phyloP scores from a whole-genome alignment of 352 stramenopile species.

The Phytophthora pisi region DNA sequence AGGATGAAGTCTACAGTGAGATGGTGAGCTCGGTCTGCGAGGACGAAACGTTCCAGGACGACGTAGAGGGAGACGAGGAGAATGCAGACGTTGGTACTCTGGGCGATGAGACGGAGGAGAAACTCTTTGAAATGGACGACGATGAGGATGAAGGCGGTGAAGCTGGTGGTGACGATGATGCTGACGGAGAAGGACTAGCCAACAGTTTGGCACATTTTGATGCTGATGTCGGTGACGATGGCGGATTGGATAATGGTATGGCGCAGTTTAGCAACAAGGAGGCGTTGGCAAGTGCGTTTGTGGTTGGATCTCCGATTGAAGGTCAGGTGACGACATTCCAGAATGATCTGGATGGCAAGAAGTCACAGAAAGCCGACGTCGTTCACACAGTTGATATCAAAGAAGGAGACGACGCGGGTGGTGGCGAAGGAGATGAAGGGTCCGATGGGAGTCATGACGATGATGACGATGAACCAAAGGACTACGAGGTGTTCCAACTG shows the following conservation, averaged over 20 bases:
- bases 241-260: conserved; percentile 23
- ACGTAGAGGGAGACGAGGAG: conserved; percentile 39
- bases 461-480: conserved; percentile 45
- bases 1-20: conserved; percentile 87
- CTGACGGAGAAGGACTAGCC: conserved; percentile 5
- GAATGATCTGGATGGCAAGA: conserved; percentile 33
- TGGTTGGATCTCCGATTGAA: conserved; percentile 26
- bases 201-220: conserved; percentile 19
- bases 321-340: conserved; percentile 36
- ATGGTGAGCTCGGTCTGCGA: conserved; percentile 69
- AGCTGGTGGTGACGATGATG: conserved; percentile 12
- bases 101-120: conserved; percentile 39
- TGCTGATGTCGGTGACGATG: conserved; percentile 15
- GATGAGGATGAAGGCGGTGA: conserved; percentile 27
- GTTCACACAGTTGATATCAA: conserved; percentile 48
- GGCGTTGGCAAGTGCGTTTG: conserved; percentile 16
- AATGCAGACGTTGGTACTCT: conserved; percentile 31
- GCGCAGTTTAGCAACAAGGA: conserved; percentile 15
- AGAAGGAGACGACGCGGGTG: conserved; percentile 20
- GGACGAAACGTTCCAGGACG: conserved; percentile 60
- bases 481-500: conserved; percentile 78
- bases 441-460: conserved; percentile 46
- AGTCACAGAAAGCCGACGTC: conserved; percentile 28
- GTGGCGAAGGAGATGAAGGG: conserved; percentile 32
- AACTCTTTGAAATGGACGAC: conserved; percentile 72